Percentiles rank a stretch among this genome's conserved stretches.
phyloP scores from a whole-genome alignment of 257 asterid genomes.

The Gentiana straminea region DNA sequence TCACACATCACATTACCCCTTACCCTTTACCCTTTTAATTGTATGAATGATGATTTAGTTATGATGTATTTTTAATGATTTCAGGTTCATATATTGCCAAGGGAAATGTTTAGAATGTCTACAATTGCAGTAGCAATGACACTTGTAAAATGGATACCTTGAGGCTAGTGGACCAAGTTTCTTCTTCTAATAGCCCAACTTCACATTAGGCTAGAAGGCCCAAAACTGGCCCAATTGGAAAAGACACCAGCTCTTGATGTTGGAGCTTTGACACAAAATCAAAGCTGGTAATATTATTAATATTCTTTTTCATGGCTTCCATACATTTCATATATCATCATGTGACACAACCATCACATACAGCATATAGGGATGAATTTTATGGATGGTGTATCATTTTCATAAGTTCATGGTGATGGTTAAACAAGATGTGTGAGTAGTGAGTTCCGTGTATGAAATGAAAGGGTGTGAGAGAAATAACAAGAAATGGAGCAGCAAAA shows the following conservation, averaged over 20 bases:
- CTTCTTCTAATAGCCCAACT: constrained; percentile 40
- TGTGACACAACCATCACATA: too few relatives aligned
- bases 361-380: too few relatives aligned
- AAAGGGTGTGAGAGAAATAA: constrained; percentile 64
- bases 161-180: constrained; percentile 55
- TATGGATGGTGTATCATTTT: too few relatives aligned
- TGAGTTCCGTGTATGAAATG: constrained; percentile 3
- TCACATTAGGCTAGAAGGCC: constrained; percentile 71
- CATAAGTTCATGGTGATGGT: too few relatives aligned
- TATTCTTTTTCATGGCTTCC: background rate
- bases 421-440: too few relatives aligned
- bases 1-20: too few relatives aligned
- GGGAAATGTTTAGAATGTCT: constrained; percentile 78
- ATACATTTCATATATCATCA: too few relatives aligned
- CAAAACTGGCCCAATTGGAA: constrained; percentile 83
- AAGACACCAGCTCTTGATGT: constrained; percentile 89
- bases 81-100: constrained; percentile 77
- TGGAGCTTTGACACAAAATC: constrained; percentile 63
- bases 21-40: too few relatives aligned
- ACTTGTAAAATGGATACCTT: constrained; percentile 65
- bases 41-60: background rate
- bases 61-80: background rate
- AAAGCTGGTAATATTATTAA: constrained; percentile 43
- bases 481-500: constrained; percentile 52
- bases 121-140: constrained; percentile 61